phyloP scores from a whole-genome alignment of 2,329 filamentous ascomycete genomes.

The Colletotrichum echinochloae region DNA sequence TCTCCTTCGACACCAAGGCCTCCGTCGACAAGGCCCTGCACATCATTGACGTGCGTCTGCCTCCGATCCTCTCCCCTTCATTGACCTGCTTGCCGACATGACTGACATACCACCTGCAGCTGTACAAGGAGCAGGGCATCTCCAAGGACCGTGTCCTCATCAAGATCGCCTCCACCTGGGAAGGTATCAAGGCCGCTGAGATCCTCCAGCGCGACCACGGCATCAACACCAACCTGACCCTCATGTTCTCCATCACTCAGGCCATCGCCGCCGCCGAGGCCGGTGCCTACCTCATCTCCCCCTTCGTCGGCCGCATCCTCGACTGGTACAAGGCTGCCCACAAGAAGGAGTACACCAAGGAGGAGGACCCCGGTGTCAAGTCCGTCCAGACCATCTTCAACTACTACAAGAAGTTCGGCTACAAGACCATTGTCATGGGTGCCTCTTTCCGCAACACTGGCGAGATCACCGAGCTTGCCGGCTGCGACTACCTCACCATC shows the following conservation, averaged over 20 bases:
- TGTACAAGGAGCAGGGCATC: constrained; percentile 94
- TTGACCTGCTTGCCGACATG: constrained; percentile 28
- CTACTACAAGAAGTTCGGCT: constrained; percentile 99
- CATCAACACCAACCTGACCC: constrained; percentile 98
- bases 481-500: constrained; percentile 99
- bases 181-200: constrained; percentile 98
- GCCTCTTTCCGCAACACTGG: constrained; percentile 96
- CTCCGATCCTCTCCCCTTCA: not conserved
- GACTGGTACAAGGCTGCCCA: constrained; percentile 98
- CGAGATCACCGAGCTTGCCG: constrained; percentile 98
- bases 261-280: constrained; percentile 97
- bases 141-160: constrained; percentile 95
- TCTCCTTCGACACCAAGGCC: constrained; percentile 94
- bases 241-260: constrained; percentile 97
- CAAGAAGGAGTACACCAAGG: constrained; percentile 91
- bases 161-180: constrained; percentile 99
- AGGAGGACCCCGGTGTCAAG: constrained; percentile 96
- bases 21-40: constrained; percentile 96
- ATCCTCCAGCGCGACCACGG: constrained; percentile 95
- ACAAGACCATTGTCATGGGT: constrained; percentile 99
- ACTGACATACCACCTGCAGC: constrained; percentile 62
- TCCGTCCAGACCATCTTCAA: constrained; percentile 96
- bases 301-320: constrained; percentile 98
- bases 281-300: constrained; percentile 95
- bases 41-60: constrained; percentile 84